Evolutionary conservation across 129 eudicot species (phyloP).

Genomic region (Cynara cardunculus): DNA sequence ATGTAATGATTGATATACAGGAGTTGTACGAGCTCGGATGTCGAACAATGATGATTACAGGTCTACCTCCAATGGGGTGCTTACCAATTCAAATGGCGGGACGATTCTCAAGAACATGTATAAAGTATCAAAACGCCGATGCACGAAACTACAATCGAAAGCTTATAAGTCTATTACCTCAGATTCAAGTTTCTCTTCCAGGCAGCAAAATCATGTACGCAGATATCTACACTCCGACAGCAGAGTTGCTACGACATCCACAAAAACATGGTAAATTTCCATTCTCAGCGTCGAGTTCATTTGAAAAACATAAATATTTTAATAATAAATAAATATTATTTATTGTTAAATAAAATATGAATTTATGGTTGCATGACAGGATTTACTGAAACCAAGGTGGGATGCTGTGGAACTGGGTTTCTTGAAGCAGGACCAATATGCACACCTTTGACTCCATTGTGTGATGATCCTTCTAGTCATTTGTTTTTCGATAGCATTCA

Average conservation of each 20-base stretch:
- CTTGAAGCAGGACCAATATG: conserved; percentile 52
- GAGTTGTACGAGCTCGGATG: conserved; percentile 36
- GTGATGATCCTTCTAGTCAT: conserved; percentile 36
- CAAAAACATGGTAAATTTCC: conserved; percentile 43
- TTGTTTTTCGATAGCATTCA: conserved; percentile 62
- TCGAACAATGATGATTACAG: conserved; percentile 40
- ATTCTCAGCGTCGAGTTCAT: background rate
- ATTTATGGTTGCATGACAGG: too few relatives aligned
- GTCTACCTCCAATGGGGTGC: conserved; percentile 54
- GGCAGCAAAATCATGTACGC: conserved; percentile 51
- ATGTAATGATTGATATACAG: conserved; percentile 1
- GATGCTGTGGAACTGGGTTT: conserved; percentile 56
- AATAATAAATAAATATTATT: too few relatives aligned
- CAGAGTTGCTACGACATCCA: conserved; percentile 44
- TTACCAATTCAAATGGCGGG: conserved; percentile 36
- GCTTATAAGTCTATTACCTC: conserved; percentile 38
- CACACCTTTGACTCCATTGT: conserved; percentile 40
- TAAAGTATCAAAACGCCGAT: conserved; percentile 43
- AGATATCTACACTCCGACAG: conserved; percentile 45
- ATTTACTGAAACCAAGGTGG: conserved; percentile 33
- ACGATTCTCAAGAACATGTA: conserved; percentile 36
- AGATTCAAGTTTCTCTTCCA: conserved; percentile 37
- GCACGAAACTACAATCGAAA: conserved; percentile 48
- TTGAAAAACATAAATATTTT: background rate
- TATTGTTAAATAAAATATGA: too few relatives aligned